These are phyloP conservation scores for Epichloe bromicola DNA, from an alignment of 2,329 filamentous ascomycete genomes.

Conservation along the genomic window DNA sequence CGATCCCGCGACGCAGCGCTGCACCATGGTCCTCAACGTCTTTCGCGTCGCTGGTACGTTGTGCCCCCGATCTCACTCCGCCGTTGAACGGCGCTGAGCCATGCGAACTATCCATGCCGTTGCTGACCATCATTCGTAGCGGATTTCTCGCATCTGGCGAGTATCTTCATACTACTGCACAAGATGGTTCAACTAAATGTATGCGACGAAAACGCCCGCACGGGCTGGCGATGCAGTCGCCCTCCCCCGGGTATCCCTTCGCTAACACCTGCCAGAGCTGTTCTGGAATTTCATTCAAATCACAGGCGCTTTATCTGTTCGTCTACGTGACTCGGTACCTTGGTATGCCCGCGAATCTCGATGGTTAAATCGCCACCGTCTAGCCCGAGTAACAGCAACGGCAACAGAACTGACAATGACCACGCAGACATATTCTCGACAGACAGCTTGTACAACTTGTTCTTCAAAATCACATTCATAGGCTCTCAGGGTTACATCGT, in stretches of 20 bases:
- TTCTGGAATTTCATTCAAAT: constrained; percentile 96
- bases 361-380: background rate
- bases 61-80: background rate
- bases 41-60: constrained; percentile 44
- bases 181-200: constrained; percentile 94
- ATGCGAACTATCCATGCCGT: constrained; percentile 6
- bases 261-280: constrained; percentile 55
- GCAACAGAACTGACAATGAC: constrained; percentile 1
- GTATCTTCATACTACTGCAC: constrained; percentile 86
- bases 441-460: constrained; percentile 74
- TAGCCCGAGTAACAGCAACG: background rate
- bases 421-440: constrained; percentile 70
- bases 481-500: constrained; percentile 81
- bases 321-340: constrained; percentile 93
- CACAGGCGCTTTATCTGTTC: constrained; percentile 84
- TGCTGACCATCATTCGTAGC: constrained; percentile 36
- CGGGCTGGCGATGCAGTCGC: constrained; percentile 7
- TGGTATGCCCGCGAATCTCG: constrained; percentile 34
- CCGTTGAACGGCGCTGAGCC: constrained; percentile 4
- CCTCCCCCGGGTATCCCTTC: background rate
- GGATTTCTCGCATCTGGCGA: constrained; percentile 90
- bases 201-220: constrained; percentile 17
- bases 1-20: background rate
- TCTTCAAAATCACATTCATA: constrained; percentile 96
- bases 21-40: constrained; percentile 39